phyloP scores from a whole-genome alignment of 2,329 filamentous ascomycete species.

The Trichoderma sp. region DNA sequence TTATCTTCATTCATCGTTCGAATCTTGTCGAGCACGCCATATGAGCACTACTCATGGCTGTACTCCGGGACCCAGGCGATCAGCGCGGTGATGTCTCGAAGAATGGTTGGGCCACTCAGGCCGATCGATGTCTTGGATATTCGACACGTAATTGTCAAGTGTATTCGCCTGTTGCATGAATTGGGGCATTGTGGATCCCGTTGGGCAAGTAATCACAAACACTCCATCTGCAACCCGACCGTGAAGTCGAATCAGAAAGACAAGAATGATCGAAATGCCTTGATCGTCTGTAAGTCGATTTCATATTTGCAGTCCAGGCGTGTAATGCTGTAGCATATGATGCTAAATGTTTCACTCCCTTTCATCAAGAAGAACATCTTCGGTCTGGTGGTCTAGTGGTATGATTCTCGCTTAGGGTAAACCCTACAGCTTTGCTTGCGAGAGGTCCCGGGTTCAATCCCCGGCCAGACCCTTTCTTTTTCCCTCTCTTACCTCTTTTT shows the following conservation, averaged over 20 bases:
- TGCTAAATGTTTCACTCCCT: not conserved
- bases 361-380: not conserved
- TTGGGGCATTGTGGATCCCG: not conserved
- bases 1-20: not conserved
- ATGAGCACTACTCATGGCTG: not conserved
- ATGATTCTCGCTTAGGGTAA: conserved; percentile 20
- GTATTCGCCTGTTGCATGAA: not conserved
- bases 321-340: not conserved
- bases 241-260: not conserved
- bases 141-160: not conserved
- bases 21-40: not conserved
- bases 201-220: not conserved
- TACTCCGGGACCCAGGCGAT: not conserved
- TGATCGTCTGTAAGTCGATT: not conserved
- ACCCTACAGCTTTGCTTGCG: conserved; percentile 30
- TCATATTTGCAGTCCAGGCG: not conserved
- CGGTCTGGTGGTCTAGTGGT: conserved; percentile 16
- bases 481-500: not conserved
- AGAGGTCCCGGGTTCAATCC: conserved; percentile 49
- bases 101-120: not conserved
- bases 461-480: conserved; percentile 40
- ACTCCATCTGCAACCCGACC: not conserved
- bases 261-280: not conserved
- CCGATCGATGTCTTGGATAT: not conserved
- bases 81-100: not conserved